These are phyloP conservation scores for Geotrichum fermentans DNA, from an alignment of 1,139 yeast genomes.

Conservation along the genomic window DNA sequence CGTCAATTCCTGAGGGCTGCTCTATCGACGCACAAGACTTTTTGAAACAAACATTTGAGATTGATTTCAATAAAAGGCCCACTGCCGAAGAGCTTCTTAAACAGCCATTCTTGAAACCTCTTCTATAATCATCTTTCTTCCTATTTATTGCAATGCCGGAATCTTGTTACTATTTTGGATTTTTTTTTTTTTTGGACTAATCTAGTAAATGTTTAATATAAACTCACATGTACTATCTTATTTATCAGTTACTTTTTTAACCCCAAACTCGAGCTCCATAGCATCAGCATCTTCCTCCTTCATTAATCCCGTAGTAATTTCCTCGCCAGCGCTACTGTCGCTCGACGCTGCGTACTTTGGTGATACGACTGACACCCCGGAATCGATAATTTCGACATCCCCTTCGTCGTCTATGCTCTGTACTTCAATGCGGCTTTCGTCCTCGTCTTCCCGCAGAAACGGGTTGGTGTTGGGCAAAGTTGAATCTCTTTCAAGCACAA, in stretches of 20 bases:
- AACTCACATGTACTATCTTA: not conserved
- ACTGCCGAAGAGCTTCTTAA: slow-evolving; percentile 63
- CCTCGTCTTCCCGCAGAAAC: not conserved
- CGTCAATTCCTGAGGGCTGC: slow-evolving; percentile 72
- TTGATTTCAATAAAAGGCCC: slow-evolving; percentile 70
- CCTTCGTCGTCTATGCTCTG: not conserved
- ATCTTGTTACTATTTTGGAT: too few relatives aligned
- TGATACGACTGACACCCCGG: not conserved
- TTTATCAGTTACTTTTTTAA: not conserved
- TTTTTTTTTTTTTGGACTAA: not conserved
- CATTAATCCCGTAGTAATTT: slow-evolving; percentile 3
- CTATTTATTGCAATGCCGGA: not conserved
- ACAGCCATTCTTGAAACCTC: slow-evolving; percentile 43
- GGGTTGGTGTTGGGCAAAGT: not conserved
- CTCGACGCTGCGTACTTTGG: not conserved
- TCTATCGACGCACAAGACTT: slow-evolving; percentile 66
- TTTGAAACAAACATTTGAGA: slow-evolving; percentile 60
- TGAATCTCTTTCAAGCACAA: not conserved
- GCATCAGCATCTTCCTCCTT: slow-evolving; percentile 15
- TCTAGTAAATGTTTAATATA: not conserved
- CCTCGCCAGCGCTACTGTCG: not conserved
- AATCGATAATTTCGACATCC: not conserved
- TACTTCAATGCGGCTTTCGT: not conserved
- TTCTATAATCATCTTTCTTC: slow-evolving; percentile 2
- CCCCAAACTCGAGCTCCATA: slow-evolving; percentile 15